Conservation (phyloP, 73 alveolate species). For the Paramecium bursaria region DNA sequence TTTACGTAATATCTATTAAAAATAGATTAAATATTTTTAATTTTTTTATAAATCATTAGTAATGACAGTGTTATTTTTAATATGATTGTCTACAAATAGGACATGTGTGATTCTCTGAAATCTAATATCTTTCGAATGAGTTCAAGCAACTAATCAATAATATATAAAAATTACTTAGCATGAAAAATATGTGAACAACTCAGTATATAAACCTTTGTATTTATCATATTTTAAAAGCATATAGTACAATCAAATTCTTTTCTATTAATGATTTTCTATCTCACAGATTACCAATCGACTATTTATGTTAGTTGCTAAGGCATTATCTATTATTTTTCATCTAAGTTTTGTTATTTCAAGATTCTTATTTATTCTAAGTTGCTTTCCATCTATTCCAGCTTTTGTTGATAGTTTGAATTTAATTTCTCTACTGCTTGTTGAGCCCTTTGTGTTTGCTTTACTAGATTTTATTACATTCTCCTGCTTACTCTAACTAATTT, state of each 20-base stretch:
- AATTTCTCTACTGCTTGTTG: conserved; percentile 15
- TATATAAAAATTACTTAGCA: too few species aligned
- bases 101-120: conserved; percentile 8
- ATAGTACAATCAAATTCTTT: conserved; percentile 62
- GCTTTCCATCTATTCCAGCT: conserved; percentile 42
- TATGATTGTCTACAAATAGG: conserved; percentile 66
- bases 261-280: conserved; percentile 9
- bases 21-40: too few species aligned
- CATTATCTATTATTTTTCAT: neutral
- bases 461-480: conserved; percentile 23
- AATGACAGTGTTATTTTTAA: conserved; percentile 32
- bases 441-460: neutral
- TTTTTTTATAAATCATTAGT: too few species aligned
- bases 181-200: conserved; percentile 68
- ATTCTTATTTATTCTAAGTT: neutral
- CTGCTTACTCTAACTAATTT: conserved; percentile 30
- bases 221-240: conserved; percentile 19
- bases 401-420: neutral
- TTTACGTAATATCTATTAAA: too few species aligned
- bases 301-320: neutral
- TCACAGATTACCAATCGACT: conserved; percentile 59
- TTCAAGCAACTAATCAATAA: too few species aligned
- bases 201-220: conserved; percentile 18
- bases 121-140: conserved; percentile 60
- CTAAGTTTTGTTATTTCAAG: neutral